Conservation (phyloP, 192 early-diverging fungal genomes). For the Allomyces macrogynus region DNA sequence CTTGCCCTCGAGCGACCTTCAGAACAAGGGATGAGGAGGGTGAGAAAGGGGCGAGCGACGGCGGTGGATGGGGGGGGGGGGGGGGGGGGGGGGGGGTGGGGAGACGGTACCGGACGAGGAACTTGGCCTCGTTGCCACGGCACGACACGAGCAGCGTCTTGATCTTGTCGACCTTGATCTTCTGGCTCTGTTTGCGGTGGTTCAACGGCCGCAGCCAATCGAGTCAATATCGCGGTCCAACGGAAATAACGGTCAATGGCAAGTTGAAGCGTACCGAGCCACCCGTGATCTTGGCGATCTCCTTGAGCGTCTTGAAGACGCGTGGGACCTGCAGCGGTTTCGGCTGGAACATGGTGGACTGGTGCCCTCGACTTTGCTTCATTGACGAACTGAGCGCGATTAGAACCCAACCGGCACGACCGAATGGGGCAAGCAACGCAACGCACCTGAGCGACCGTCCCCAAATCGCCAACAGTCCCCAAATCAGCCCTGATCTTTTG, state of each 20-base stretch:
- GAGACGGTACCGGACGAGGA: slow-evolving; percentile 43
- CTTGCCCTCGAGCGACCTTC: slow-evolving; percentile 72
- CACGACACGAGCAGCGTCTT: slow-evolving; percentile 53
- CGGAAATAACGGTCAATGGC: background rate
- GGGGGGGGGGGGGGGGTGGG: too few relatives aligned
- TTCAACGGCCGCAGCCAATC: too few relatives aligned
- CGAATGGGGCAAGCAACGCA: background rate
- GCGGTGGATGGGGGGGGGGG: background rate
- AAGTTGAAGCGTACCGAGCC: slow-evolving; percentile 23
- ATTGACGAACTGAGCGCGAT: background rate
- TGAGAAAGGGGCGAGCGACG: too few relatives aligned
- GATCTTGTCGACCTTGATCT: slow-evolving; percentile 56
- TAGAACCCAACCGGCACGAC: background rate
- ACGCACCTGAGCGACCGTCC: slow-evolving; percentile 57
- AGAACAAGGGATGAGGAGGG: background rate
- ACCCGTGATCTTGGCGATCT: slow-evolving; percentile 67
- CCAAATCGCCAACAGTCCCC: slow-evolving; percentile 64
- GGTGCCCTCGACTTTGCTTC: slow-evolving; percentile 45
- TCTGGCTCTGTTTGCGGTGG: slow-evolving; percentile 14
- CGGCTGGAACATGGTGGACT: slow-evolving; percentile 62
- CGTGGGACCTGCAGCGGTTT: slow-evolving; percentile 55
- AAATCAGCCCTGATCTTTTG: slow-evolving; percentile 62
- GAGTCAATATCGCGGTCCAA: too few relatives aligned
- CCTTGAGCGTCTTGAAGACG: slow-evolving; percentile 71
- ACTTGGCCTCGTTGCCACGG: slow-evolving; percentile 62